Evolutionary conservation across 306 rosid genomes (phyloP).

Genomic region (Acacia melanoxylon): DNA sequence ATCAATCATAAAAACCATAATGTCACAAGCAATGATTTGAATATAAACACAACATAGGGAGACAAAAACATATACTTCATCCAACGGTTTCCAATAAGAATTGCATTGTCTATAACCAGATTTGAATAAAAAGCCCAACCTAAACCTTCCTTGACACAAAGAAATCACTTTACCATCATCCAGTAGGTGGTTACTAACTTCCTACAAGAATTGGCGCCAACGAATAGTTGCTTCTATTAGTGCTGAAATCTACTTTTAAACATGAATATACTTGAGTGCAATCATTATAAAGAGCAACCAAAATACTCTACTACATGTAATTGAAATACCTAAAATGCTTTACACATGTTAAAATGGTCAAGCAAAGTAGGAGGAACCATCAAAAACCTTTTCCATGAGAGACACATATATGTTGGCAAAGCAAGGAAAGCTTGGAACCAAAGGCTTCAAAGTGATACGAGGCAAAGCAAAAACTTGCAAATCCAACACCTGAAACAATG

Average conservation of each 20-base stretch:
- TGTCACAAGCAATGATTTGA: neutral
- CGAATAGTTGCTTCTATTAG: slow-evolving; percentile 13
- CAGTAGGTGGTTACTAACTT: neutral
- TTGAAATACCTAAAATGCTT: neutral
- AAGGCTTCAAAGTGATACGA: slow-evolving; percentile 88
- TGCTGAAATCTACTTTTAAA: neutral
- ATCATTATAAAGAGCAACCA: neutral
- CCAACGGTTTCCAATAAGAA: neutral
- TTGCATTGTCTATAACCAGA: neutral
- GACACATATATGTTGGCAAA: slow-evolving; percentile 79
- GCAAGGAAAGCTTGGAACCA: slow-evolving; percentile 99
- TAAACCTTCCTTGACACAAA: slow-evolving; percentile 16
- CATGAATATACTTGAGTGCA: slow-evolving; percentile 7
- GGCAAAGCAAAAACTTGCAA: slow-evolving; percentile 81
- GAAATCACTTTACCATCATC: slow-evolving; percentile 17
- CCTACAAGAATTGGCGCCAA: slow-evolving; percentile 21
- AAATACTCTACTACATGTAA: neutral
- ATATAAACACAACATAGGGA: neutral
- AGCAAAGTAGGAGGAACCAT: neutral
- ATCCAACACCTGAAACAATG: slow-evolving; percentile 67
- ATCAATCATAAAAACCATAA: slow-evolving; percentile 7
- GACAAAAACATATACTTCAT: neutral
- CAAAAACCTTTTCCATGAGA: slow-evolving; percentile 94
- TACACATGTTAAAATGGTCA: neutral
- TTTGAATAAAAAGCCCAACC: neutral